Evolutionary conservation across 176 grass and related monocot species (phyloP).

Genomic region (Carex scoparia): DNA sequence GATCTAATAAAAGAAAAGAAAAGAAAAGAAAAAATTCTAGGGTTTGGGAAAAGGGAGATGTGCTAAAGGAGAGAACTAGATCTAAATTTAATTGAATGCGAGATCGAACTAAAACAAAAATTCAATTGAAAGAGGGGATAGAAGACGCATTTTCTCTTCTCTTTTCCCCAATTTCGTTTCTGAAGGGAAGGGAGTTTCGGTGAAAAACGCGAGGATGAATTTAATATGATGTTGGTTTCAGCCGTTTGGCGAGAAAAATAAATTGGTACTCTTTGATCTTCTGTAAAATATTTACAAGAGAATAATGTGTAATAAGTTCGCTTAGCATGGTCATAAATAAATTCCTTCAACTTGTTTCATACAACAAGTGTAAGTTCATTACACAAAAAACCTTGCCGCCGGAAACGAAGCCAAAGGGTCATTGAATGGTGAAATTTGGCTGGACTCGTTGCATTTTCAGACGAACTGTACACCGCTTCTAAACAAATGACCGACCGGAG

Average conservation of each 20-base stretch:
- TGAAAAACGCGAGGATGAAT: neutral
- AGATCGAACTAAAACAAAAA: neutral
- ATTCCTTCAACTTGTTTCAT: neutral
- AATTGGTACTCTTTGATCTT: neutral
- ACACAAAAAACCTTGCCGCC: neutral
- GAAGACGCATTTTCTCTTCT: slow-evolving; percentile 16
- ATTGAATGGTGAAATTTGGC: neutral
- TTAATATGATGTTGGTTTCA: neutral
- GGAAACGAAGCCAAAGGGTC: neutral
- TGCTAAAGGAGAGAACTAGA: neutral
- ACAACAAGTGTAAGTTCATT: neutral
- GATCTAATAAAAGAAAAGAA: neutral
- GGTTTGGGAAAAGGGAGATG: neutral
- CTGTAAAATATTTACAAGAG: neutral
- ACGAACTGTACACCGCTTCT: neutral
- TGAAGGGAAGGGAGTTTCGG: neutral
- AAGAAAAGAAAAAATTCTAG: neutral
- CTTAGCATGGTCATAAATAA: too few species aligned
- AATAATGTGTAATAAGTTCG: neutral
- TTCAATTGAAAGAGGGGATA: neutral
- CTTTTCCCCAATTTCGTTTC: slow-evolving; percentile 10
- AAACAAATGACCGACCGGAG: neutral
- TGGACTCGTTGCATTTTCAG: neutral
- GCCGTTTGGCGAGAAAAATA: slow-evolving; percentile 10
- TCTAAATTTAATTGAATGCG: slow-evolving; percentile 5